phyloP scores from a whole-genome alignment of 768 basidiomycete species.

The Mycena kentingensis region DNA sequence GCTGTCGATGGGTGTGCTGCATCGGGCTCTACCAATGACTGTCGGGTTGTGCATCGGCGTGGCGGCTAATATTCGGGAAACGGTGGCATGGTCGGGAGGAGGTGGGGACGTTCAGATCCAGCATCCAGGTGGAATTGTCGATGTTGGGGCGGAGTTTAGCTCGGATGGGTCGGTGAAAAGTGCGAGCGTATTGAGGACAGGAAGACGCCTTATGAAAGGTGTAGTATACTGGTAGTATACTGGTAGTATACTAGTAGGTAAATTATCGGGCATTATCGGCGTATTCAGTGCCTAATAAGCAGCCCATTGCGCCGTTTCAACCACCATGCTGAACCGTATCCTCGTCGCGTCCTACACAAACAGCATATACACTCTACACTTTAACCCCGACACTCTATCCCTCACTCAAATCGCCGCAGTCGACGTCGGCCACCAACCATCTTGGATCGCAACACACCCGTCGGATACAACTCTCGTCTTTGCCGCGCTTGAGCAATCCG shows the following conservation, averaged over 20 bases:
- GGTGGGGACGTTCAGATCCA: conserved; percentile 48
- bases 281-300: neutral
- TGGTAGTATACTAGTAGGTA: neutral
- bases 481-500: conserved; percentile 63
- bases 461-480: conserved; percentile 59
- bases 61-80: conserved; percentile 54
- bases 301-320: too few relatives aligned
- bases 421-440: conserved; percentile 63
- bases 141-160: conserved; percentile 61
- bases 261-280: neutral
- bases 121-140: conserved; percentile 69
- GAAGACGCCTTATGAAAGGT: conserved; percentile 71
- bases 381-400: conserved; percentile 51
- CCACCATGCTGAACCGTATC: conserved; percentile 47
- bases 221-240: conserved; percentile 58
- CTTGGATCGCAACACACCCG: conserved; percentile 73
- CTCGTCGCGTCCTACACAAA: conserved; percentile 68
- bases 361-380: conserved; percentile 61
- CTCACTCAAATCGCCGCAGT: conserved; percentile 49
- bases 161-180: conserved; percentile 49
- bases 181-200: conserved; percentile 69
- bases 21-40: conserved; percentile 74
- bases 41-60: conserved; percentile 71
- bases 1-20: conserved; percentile 70
- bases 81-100: conserved; percentile 45